Base-by-base conservation (phyloP, 768 basidiomycete genomes). In the Termitomyces sp. region DNA sequence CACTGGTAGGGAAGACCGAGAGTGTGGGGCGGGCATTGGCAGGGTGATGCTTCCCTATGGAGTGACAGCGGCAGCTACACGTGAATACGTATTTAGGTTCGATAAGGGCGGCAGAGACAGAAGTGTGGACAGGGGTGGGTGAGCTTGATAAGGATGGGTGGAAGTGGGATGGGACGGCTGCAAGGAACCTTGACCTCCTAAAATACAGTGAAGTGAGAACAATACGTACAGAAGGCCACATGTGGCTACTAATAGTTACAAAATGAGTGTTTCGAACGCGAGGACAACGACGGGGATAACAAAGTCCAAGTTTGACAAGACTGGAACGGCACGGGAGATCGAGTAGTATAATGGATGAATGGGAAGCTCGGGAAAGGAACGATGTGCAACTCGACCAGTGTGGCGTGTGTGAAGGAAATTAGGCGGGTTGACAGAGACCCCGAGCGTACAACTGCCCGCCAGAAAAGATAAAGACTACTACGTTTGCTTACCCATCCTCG, bases 371-470 rank as follows among this genome's bases (percentile, higher is more conserved):
- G 61, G 61, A 57, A 43, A 59, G 56, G 49, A 55, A 48, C 28
- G 58, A 55, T 13, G n/a, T 52, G 35, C 20, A n/a, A 45, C 40
- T 43, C 51, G 53, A 58, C 30, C 58, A 33, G 46, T 45, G 53
- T 54, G 53, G 7, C 53, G 43, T 30, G 28, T 54, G 54, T 52
- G 54, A 38, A 54, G 58, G 61, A 60, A 57, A 28, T 30, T 12
- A 62, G 58, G 58, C 61, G 43, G 61, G 61, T 63, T 63, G 46
- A 12, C 61, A 62, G 61, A 59, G 58, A 63, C 58, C 61, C 58
- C 61, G 58, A 63, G 58, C 26, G 58, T 63, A 63, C 58, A 55
- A 58, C 61, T 60, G 61, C 61, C 58, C 53, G 58, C 61, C 58
- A 55, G 38, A 35, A 32, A n/a, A 26, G 16, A 22, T 14, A 36